phyloP scores from a whole-genome alignment of 768 basidiomycete species.

The Tricholoma sp. region DNA sequence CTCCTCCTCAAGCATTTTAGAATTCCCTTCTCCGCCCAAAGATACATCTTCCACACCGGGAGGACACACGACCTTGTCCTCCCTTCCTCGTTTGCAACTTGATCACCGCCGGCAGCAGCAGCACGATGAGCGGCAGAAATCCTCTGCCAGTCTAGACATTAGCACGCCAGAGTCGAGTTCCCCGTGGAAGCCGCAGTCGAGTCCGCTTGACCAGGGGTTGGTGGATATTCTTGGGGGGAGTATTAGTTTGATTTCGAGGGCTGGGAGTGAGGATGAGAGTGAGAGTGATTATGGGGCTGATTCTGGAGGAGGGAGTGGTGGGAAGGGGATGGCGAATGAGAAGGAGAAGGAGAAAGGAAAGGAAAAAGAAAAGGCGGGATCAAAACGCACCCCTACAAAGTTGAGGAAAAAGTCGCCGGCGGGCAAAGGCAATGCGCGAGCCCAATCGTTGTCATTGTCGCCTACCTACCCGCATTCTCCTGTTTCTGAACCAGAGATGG shows the following conservation, averaged over 20 bases:
- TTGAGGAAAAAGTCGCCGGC: neutral
- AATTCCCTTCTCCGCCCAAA: neutral
- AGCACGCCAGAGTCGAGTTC: neutral
- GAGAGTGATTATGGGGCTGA: slow-evolving; percentile 16
- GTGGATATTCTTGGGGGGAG: slow-evolving; percentile 38
- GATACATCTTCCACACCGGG: too few species aligned
- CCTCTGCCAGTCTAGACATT: too few species aligned
- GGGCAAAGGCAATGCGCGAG: neutral
- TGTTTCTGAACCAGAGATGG: neutral
- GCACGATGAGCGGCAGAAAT: too few species aligned
- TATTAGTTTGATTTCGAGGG: slow-evolving; percentile 35
- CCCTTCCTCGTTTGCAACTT: neutral
- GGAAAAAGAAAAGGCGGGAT: neutral
- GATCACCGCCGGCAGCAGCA: too few species aligned
- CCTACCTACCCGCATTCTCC: neutral
- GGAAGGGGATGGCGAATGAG: neutral
- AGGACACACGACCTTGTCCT: too few species aligned
- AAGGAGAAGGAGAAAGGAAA: slow-evolving; percentile 11
- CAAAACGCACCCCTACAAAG: neutral
- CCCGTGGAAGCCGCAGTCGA: slow-evolving; percentile 10
- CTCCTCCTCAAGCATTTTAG: neutral
- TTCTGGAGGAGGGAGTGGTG: slow-evolving; percentile 9
- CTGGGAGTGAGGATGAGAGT: slow-evolving; percentile 24
- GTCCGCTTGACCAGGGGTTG: slow-evolving; percentile 37
- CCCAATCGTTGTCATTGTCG: neutral